Base-by-base conservation (phyloP, 2,329 filamentous ascomycete species). In the Diaporthe vexans region DNA sequence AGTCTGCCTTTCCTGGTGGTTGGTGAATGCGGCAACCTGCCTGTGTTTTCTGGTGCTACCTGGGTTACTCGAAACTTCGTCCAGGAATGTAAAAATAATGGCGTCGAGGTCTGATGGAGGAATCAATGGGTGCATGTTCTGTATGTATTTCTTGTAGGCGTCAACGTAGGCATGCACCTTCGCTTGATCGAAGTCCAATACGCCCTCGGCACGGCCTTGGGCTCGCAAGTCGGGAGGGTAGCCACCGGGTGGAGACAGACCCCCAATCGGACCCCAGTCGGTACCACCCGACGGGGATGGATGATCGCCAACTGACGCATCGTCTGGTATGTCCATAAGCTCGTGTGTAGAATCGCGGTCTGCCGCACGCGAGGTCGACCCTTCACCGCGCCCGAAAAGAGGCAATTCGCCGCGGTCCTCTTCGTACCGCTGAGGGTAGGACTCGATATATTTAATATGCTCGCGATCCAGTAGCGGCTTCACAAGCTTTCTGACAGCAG, bases 321-420 rank as follows among this genome's bases (percentile, higher is more conserved):
- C 89, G 63, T 88, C 86, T 15, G 82, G 80, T 70, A 85, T 83
- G 40, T 85, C 85, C n/a, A 79, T 85, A 56, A 85, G 77, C 26
- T 85, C 83, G 52, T 81, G 79, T 43, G 81, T 79, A n/a, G 81
- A 79, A 51, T 86, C 84, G 73, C 83, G 85, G 43, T 86, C 84
- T 10, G 82, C 85, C 33, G 89, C 86, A 58, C 89, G 89, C 33
- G 87, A 85, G 78, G 92, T 91, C 35, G 89, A 86, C 43, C 93
- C 94, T 83, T 97, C 94, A 4, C 95, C 95, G 75, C 92, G 90
- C 0, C 95, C 95, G 82, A 93, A 95, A 2, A 96, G 86, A 33
- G 93, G 91, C 54, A 97, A 86, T 9, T 94, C 83, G 0, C 95
- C 95, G 40, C 95, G 90, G 73, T 88, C 88, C 79, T 94, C 91